Evolutionary conservation across 352 stramenopile genomes (phyloP).

Genomic region (Globisporangium recalcitrans): DNA sequence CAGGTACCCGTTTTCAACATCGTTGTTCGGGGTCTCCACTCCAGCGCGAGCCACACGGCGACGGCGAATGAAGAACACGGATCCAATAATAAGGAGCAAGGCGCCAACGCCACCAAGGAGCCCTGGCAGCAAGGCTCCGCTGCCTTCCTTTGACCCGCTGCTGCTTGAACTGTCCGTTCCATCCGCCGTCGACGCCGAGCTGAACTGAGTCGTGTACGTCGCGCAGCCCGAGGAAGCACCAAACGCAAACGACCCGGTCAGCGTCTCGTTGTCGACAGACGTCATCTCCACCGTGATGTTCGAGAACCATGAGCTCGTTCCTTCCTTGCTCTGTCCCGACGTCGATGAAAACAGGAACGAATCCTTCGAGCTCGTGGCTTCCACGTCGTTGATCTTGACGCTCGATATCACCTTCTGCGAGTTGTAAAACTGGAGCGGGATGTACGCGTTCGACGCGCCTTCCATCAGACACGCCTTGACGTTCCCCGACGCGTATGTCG

Average conservation of each 20-base stretch:
- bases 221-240: slow-evolving; percentile 44
- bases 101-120: slow-evolving; percentile 34
- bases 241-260: slow-evolving; percentile 60
- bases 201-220: slow-evolving; percentile 66
- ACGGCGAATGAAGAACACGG: slow-evolving; percentile 61
- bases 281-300: slow-evolving; percentile 57
- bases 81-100: slow-evolving; percentile 61
- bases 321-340: slow-evolving; percentile 31
- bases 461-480: slow-evolving; percentile 83
- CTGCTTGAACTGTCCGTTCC: slow-evolving; percentile 30
- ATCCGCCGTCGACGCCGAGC: slow-evolving; percentile 41
- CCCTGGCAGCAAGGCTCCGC: slow-evolving; percentile 32
- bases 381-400: slow-evolving; percentile 52
- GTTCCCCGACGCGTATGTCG: slow-evolving; percentile 52
- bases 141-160: slow-evolving; percentile 14
- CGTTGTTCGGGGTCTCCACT: slow-evolving; percentile 24
- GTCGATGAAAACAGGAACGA: slow-evolving; percentile 62
- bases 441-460: slow-evolving; percentile 68
- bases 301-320: slow-evolving; percentile 49
- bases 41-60: slow-evolving; percentile 33
- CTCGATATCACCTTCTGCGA: slow-evolving; percentile 61
- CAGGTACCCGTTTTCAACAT: slow-evolving; percentile 56
- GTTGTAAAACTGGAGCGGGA: slow-evolving; percentile 82
- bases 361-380: slow-evolving; percentile 41
- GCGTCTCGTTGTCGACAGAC: slow-evolving; percentile 45